Percentiles rank a stretch among this genome's conserved stretches.
phyloP scores from a whole-genome alignment of 176 grass and related monocot genomes.

The Zoysia japonica region DNA sequence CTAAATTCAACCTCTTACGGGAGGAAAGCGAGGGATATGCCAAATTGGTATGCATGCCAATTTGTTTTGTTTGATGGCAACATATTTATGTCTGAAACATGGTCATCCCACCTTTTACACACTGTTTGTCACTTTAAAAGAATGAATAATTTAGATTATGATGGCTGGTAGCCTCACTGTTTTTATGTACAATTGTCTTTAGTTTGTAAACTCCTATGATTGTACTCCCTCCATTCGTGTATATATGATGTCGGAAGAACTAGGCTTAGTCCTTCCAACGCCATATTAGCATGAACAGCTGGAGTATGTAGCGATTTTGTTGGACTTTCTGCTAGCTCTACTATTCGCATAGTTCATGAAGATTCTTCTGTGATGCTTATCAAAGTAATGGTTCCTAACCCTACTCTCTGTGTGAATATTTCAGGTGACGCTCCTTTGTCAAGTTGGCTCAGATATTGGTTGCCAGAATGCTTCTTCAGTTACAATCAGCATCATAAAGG shows the following conservation, averaged over 20 bases:
- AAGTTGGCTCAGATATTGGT: constrained; percentile 74
- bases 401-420: constrained; percentile 34
- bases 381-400: constrained; percentile 12
- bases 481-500: constrained; percentile 98
- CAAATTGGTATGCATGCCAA: constrained; percentile 72
- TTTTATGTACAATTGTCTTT: not conserved
- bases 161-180: not conserved
- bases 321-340: constrained; percentile 5
- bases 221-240: not conserved
- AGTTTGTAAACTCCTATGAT: constrained; percentile 29
- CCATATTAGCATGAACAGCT: not conserved
- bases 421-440: constrained; percentile 93
- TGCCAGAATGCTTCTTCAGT: constrained; percentile 60
- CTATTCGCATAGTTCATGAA: constrained; percentile 17
- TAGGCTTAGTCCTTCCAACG: not conserved
- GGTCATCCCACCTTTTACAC: not conserved
- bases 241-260: not conserved
- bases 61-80: constrained; percentile 17
- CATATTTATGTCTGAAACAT: constrained; percentile 13
- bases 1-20: constrained; percentile 94
- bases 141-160: constrained; percentile 13
- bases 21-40: constrained; percentile 99
- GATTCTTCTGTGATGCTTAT: constrained; percentile 33
- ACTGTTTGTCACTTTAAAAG: constrained; percentile 1
- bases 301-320: not conserved